Evolutionary conservation across 345 rosid genomes (phyloP).

Genomic region (Melastoma malabathricum): DNA sequence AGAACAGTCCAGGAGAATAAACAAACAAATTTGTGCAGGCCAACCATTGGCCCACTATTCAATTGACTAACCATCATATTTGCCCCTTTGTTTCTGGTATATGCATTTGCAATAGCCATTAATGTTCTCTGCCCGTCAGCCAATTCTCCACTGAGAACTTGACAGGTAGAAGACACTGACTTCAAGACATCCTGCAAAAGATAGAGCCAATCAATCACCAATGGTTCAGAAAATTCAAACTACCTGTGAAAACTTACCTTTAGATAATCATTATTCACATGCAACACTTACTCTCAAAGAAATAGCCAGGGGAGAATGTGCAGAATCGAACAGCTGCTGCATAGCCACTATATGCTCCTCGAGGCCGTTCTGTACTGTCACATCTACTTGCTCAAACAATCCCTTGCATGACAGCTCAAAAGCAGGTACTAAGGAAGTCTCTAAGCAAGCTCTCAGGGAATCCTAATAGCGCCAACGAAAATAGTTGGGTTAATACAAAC

Average conservation of each 20-base stretch:
- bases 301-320: conserved; percentile 48
- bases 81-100: conserved; percentile 27
- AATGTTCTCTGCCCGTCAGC: conserved; percentile 53
- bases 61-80: conserved; percentile 36
- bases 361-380: conserved; percentile 48
- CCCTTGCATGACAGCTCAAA: conserved; percentile 71
- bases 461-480: conserved; percentile 31
- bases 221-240: too few relatives aligned
- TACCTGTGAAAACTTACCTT: background rate
- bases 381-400: conserved; percentile 63
- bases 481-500: too few relatives aligned
- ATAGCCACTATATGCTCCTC: conserved; percentile 38
- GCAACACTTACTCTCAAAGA: conserved; percentile 40
- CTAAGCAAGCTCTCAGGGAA: conserved; percentile 46
- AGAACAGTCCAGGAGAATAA: background rate
- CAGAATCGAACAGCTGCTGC: conserved; percentile 56
- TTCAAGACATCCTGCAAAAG: conserved; percentile 46
- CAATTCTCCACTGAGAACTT: conserved; percentile 48
- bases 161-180: conserved; percentile 49
- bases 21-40: conserved; percentile 41
- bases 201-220: background rate
- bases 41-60: conserved; percentile 47
- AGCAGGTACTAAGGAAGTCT: conserved; percentile 54
- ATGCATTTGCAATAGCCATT: conserved; percentile 50
- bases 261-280: background rate